A percentile compares a stretch with the other conserved stretches of the same genome.
Evolutionary conservation across 805 yeast genomes (phyloP).

Genomic region (Teunomyces funiuensis): DNA sequence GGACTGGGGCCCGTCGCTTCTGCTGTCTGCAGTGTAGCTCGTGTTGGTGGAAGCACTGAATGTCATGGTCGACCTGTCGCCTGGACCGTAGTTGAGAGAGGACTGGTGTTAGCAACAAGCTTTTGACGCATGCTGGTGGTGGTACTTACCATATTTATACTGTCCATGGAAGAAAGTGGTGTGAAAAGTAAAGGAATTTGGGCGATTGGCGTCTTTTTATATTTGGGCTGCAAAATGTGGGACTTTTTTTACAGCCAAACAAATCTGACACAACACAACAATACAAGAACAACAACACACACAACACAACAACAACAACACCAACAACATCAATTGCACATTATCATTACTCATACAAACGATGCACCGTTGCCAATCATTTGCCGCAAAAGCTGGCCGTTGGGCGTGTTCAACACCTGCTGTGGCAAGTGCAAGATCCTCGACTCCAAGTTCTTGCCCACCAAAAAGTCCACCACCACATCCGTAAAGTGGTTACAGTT

Average conservation of each 20-base stretch:
- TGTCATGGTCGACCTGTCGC: not conserved
- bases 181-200: not conserved
- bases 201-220: not conserved
- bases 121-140: too few relatives aligned
- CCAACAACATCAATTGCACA: too few relatives aligned
- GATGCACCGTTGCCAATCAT: conserved; percentile 27
- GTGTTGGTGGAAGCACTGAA: conserved; percentile 1
- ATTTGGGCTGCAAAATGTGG: conserved; percentile 3
- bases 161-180: not conserved
- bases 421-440: conserved; percentile 54
- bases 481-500: conserved; percentile 71
- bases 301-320: not conserved
- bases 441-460: conserved; percentile 54
- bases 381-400: conserved; percentile 34
- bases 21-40: conserved; percentile 1
- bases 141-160: not conserved
- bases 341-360: too few relatives aligned
- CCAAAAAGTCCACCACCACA: conserved; percentile 55
- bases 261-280: not conserved
- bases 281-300: too few relatives aligned
- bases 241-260: conserved; percentile 5
- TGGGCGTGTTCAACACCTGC: conserved; percentile 42
- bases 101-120: too few relatives aligned
- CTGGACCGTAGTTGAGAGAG: not conserved
- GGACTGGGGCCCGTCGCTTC: not conserved